A percentile compares a stretch with the other conserved stretches of the same genome.
phyloP scores from a whole-genome alignment of 202 grass and related monocot genomes.

The Panicum hallii region DNA sequence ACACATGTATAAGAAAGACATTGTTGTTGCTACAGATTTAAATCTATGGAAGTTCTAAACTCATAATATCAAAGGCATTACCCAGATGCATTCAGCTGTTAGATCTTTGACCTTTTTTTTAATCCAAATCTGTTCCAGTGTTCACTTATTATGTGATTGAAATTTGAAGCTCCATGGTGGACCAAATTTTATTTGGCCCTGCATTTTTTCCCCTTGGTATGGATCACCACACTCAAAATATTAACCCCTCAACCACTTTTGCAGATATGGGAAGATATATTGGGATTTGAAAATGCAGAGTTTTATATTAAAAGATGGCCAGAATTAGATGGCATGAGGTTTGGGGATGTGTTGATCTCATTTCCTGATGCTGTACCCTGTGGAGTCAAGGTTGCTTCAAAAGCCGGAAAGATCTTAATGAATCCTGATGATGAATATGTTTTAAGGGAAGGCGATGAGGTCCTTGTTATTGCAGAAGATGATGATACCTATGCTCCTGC shows the following conservation, averaged over 20 bases:
- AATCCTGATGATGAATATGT: constrained; percentile 89
- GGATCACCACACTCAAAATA: constrained; percentile 15
- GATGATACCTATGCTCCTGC: constrained; percentile 94
- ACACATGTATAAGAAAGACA: background rate
- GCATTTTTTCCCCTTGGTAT: background rate
- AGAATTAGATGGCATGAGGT: constrained; percentile 86
- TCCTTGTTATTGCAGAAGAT: constrained; percentile 98
- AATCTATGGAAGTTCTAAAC: background rate
- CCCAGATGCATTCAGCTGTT: background rate
- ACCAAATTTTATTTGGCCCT: constrained; percentile 6
- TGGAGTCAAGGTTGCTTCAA: constrained; percentile 87
- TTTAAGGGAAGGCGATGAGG: constrained; percentile 87
- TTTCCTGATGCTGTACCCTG: constrained; percentile 97
- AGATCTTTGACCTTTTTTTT: background rate
- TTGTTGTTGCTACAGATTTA: too few species aligned
- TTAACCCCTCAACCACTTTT: constrained; percentile 29
- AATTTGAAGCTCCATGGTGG: constrained; percentile 26
- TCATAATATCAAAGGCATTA: background rate
- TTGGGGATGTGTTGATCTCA: constrained; percentile 88
- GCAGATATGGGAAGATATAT: constrained; percentile 99
- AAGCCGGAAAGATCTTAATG: constrained; percentile 80
- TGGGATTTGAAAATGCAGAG: constrained; percentile 98
- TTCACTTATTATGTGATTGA: background rate
- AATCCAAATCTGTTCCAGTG: background rate
- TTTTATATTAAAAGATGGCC: constrained; percentile 98